Conservation (phyloP, 2,329 filamentous ascomycete genomes). For the Aspergillus pseudonomiae region DNA sequence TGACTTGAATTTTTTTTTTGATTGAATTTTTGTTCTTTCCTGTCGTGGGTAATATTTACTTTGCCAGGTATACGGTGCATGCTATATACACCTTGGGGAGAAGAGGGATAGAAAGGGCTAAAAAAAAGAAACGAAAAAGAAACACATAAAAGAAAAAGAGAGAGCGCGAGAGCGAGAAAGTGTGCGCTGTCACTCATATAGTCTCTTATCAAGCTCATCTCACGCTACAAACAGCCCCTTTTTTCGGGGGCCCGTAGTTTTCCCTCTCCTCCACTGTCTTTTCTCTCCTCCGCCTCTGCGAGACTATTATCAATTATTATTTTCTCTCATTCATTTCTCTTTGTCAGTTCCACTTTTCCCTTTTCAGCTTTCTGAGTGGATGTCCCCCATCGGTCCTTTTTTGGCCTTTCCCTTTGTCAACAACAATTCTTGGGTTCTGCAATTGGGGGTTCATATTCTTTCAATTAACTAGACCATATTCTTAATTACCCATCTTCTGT, state of each 20-base stretch:
- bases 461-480: not conserved
- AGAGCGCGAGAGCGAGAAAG: too few species aligned
- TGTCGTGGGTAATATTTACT: not conserved
- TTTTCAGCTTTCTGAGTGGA: constrained; percentile 3
- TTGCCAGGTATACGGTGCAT: not conserved
- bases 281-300: constrained; percentile 8
- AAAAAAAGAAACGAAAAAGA: not conserved
- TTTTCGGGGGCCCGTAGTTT: constrained; percentile 11
- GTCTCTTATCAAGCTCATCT: not conserved
- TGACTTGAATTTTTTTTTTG: not conserved
- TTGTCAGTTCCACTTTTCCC: constrained; percentile 7
- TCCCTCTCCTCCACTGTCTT: constrained; percentile 4
- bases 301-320: constrained; percentile 8
- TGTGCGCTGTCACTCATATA: constrained; percentile 1
- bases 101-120: not conserved
- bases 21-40: not conserved
- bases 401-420: constrained; percentile 1
- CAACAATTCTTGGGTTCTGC: not conserved
- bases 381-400: not conserved
- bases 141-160: not conserved
- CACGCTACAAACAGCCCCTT: not conserved
- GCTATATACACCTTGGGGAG: not conserved
- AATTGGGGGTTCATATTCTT: not conserved
- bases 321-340: constrained; percentile 9
- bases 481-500: not conserved